These are phyloP conservation scores for Diospyros lotus DNA, from an alignment of 148 eudicot species.

Conservation along the genomic window DNA sequence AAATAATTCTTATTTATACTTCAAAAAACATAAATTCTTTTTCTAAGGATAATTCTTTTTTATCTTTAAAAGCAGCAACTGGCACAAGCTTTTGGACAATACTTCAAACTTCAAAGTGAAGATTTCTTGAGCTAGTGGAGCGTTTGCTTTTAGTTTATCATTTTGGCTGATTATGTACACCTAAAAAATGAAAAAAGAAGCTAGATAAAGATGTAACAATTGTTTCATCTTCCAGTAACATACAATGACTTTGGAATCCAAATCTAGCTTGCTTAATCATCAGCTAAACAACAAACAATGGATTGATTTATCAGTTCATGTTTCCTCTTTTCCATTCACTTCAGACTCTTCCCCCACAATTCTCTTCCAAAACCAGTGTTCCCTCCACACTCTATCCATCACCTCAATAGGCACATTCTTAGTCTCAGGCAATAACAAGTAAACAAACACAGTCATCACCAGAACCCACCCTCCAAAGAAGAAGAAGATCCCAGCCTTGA, in stretches of 20 bases:
- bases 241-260: too few species aligned
- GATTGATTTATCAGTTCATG: not conserved
- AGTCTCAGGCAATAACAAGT: not conserved
- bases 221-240: not conserved
- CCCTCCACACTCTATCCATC: conserved; percentile 1
- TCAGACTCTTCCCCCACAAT: not conserved
- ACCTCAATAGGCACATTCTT: not conserved
- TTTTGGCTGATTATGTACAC: too few species aligned
- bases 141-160: too few species aligned
- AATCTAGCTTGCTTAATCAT: too few species aligned
- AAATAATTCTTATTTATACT: too few species aligned
- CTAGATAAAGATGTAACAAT: not conserved
- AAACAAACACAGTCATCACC: not conserved
- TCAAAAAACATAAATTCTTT: too few species aligned
- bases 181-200: not conserved
- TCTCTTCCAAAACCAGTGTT: conserved; percentile 1
- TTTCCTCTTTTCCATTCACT: not conserved
- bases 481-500: not conserved
- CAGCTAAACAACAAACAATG: too few species aligned
- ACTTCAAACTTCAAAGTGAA: too few species aligned
- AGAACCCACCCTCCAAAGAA: not conserved
- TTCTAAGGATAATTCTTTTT: too few species aligned
- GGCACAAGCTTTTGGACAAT: too few species aligned
- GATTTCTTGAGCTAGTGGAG: too few species aligned
- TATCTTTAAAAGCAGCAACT: too few species aligned